Evolutionary conservation across 108 stramenopile genomes (phyloP).

Genomic region (Chaetoceros tenuissimus): DNA sequence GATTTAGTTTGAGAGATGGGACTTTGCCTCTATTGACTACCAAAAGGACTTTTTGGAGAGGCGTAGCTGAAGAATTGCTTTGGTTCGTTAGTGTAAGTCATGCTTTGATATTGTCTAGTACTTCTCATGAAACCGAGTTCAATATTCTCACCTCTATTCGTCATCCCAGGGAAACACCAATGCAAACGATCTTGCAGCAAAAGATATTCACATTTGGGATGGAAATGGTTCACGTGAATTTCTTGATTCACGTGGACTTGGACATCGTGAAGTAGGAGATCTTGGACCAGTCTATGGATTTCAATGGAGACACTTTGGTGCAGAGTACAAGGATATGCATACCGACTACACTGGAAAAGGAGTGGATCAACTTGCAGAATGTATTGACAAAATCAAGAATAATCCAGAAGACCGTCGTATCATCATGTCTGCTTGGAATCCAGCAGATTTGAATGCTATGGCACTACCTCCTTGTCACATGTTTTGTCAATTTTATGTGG

Average conservation of each 20-base stretch:
- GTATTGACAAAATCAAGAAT: conserved; percentile 92
- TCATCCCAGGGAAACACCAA: conserved; percentile 78
- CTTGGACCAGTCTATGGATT: conserved; percentile 99
- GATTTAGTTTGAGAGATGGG: conserved; percentile 86
- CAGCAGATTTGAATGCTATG: conserved; percentile 89
- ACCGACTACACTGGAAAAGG: conserved; percentile 97
- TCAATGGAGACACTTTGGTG: conserved; percentile 99
- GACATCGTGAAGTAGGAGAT: conserved; percentile 96
- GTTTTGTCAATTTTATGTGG: conserved; percentile 97
- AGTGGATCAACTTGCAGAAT: conserved; percentile 95
- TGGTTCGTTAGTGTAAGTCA: conserved; percentile 85
- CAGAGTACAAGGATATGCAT: conserved; percentile 94
- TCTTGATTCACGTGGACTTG: conserved; percentile 85
- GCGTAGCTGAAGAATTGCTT: conserved; percentile 97
- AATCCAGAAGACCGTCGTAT: conserved; percentile 97
- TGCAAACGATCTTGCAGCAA: conserved; percentile 88
- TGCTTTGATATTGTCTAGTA: background rate
- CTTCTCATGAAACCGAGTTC: too few relatives aligned
- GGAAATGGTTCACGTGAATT: conserved; percentile 99
- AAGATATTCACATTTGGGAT: conserved; percentile 99
- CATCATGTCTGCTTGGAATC: conserved; percentile 98
- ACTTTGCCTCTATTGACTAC: conserved; percentile 95
- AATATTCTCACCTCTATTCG: background rate
- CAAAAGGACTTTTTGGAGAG: conserved; percentile 98
- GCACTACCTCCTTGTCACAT: conserved; percentile 99